Conservation (phyloP, 768 basidiomycete species). For the Leccinum boreale region DNA sequence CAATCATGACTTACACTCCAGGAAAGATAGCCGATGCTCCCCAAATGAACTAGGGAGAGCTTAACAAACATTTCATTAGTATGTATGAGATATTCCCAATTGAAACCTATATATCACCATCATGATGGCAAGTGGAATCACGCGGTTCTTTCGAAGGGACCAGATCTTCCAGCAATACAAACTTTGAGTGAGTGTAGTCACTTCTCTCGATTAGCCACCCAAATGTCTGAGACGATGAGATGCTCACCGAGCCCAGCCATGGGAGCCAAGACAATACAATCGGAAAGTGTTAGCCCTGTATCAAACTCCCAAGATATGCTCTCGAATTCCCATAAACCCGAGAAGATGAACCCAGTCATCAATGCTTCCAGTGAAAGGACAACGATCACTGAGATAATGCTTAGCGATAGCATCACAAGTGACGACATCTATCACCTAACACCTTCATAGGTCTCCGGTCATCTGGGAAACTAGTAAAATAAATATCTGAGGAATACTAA, state of each 20-base stretch:
- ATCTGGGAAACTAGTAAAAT: neutral
- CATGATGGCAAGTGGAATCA: conserved; percentile 11
- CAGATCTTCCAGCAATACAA: conserved; percentile 24
- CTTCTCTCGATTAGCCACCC: neutral
- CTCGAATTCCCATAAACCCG: neutral
- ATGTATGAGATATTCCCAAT: neutral
- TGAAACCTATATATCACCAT: conserved; percentile 6
- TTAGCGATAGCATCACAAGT: neutral
- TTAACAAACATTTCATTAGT: neutral
- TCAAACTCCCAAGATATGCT: too few species aligned
- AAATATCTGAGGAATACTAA: neutral
- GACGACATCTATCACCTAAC: neutral
- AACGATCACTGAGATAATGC: neutral
- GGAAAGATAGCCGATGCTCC: conserved; percentile 4
- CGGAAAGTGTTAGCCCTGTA: too few species aligned
- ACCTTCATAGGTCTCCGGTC: neutral
- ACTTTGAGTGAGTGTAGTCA: conserved; percentile 4
- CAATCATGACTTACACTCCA: neutral
- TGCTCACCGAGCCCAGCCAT: neutral
- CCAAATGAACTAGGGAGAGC: conserved; percentile 20
- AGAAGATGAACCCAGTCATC: neutral
- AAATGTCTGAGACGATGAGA: neutral
- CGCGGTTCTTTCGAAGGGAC: neutral
- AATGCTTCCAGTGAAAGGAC: neutral
- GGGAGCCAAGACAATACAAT: neutral